A percentile compares a stretch with the other conserved stretches of the same genome.
phyloP scores from a whole-genome alignment of 2,329 filamentous ascomycete species.

The Cytospora chrysosperma region DNA sequence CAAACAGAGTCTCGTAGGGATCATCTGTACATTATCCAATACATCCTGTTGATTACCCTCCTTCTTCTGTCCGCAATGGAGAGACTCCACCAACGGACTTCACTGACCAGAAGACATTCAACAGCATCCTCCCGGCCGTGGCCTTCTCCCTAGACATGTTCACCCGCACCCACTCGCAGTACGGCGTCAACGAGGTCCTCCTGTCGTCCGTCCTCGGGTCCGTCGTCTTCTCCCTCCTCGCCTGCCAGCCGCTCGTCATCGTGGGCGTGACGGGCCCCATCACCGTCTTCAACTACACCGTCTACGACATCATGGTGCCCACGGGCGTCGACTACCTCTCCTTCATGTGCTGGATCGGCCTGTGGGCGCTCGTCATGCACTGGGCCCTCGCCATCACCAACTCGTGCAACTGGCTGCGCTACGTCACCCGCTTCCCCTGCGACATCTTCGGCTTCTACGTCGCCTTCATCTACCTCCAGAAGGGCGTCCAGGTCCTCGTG shows the following conservation, averaged over 20 bases:
- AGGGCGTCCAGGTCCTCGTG: constrained; percentile 82
- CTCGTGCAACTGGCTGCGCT: constrained; percentile 82
- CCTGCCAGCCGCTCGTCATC: constrained; percentile 84
- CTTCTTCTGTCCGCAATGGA: not conserved
- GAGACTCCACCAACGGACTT: not conserved
- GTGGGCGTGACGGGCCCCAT: constrained; percentile 90
- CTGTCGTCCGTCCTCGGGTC: constrained; percentile 79
- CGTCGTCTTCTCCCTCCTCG: constrained; percentile 75
- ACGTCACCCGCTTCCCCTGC: constrained; percentile 87
- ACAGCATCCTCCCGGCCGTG: constrained; percentile 78
- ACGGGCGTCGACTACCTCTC: constrained; percentile 78
- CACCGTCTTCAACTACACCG: constrained; percentile 91
- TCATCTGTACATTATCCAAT: not conserved
- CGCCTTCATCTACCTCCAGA: constrained; percentile 87
- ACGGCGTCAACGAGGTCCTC: constrained; percentile 90
- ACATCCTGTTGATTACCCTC: no score
- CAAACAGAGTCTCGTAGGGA: not conserved
- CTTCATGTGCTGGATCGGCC: constrained; percentile 90
- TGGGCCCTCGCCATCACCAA: constrained; percentile 82
- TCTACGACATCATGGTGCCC: constrained; percentile 82
- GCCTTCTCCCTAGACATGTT: constrained; percentile 95
- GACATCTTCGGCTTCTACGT: constrained; percentile 96
- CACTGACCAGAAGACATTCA: constrained; percentile 18
- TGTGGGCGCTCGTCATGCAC: constrained; percentile 85
- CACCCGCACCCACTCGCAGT: constrained; percentile 78